Conservation (phyloP, 495 filamentous ascomycete species). For the Neurospora cerealis region DNA sequence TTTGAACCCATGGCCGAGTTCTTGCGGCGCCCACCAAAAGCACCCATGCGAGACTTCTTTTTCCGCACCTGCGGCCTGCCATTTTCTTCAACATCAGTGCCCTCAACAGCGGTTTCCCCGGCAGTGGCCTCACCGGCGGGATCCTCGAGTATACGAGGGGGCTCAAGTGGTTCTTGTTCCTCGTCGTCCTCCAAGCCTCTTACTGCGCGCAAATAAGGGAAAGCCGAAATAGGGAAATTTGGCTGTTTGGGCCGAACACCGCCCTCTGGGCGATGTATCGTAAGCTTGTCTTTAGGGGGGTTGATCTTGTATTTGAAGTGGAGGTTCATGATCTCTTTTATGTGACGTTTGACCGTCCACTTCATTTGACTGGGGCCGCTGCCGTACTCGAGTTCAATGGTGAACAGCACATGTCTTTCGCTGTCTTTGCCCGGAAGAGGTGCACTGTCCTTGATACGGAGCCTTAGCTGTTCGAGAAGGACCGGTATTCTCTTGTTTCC, state of each 20-base stretch:
- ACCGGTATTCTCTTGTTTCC: conserved; percentile 91
- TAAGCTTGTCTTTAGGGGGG: conserved; percentile 68
- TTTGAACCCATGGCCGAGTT: conserved; percentile 20
- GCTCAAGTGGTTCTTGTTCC: conserved; percentile 57
- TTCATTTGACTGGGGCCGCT: conserved; percentile 94
- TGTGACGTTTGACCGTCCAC: conserved; percentile 81
- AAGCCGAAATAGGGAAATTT: conserved; percentile 79
- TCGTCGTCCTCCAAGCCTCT: conserved; percentile 72
- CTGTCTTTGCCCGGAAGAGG: conserved; percentile 51
- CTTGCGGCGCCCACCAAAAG: conserved; percentile 25
- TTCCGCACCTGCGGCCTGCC: conserved; percentile 34
- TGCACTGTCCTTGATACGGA: conserved; percentile 69
- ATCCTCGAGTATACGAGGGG: conserved; percentile 32
- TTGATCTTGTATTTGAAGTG: conserved; percentile 87
- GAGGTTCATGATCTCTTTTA: conserved; percentile 85
- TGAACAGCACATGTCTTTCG: conserved; percentile 78
- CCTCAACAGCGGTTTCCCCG: conserved; percentile 40
- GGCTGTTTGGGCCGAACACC: conserved; percentile 60
- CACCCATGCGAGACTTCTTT: conserved; percentile 56
- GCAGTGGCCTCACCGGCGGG: conserved; percentile 35
- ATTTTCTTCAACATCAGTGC: conserved; percentile 31
- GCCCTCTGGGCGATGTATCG: conserved; percentile 29
- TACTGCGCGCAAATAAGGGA: conserved; percentile 79
- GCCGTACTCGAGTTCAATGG: conserved; percentile 92
- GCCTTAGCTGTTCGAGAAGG: conserved; percentile 87